Base-by-base conservation (phyloP, 2,329 filamentous ascomycete genomes). In the Claviceps monticola region DNA sequence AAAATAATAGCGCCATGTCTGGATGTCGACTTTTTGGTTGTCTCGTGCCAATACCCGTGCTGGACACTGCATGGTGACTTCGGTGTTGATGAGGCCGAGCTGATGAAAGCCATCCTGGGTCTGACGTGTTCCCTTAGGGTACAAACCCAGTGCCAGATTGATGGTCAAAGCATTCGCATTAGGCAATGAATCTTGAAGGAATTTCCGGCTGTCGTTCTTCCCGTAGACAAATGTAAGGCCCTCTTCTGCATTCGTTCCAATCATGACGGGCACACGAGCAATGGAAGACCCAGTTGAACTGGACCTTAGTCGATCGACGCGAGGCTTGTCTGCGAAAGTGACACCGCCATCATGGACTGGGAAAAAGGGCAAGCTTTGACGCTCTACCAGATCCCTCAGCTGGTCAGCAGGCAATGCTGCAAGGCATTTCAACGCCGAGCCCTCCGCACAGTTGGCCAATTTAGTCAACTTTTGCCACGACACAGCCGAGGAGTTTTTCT, bases 1-100 rank as follows among this genome's bases (percentile, higher is more conserved):
- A 16, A 51, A 51, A 11, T 36, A 51, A 45, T 51, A 51, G 26
- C 50, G 50, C 50, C 50, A 51, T 16, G 45, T 48, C 42, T 26
- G 19, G 45, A 48, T 51, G n/a, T 36, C 43, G 9, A 26, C 50
- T 9, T 46, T 38, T 5, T 8, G 1, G 11, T 47, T 45, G 29
- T 51, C 49, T 7, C 1, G 7, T 8, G 49, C 44, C 16, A 51
- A 23, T 3, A 21, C 37, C 21, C 38, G 26, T 7, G 50, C 19
- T 5, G 50, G 43, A 36, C 50, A 51, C 50, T 51, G 50, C 29
- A 51, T 41, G 7, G 21, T 19, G 34, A 47, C 1, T 13, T 51
- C 44, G n/a, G 43, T 51, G 19, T 14, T 17, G 34, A 51, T 34
- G 19, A 23, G 17, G 50, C 19, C 36, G 13, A 51, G 13, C 36